Evolutionary conservation across 148 eudicot species (phyloP).

Genomic region (Cornus controversa): DNA sequence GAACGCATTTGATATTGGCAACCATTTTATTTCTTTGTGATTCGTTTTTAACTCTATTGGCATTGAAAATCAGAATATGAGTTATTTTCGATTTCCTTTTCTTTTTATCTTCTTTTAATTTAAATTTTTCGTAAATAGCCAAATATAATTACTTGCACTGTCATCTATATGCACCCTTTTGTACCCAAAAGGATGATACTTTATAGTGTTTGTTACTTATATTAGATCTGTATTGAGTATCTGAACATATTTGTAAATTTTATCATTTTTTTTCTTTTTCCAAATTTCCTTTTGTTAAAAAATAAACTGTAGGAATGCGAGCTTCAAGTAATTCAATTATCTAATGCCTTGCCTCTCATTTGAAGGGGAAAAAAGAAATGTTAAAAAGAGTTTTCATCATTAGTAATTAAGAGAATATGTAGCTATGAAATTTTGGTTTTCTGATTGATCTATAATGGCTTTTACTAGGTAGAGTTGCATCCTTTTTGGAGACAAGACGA

Average conservation of each 20-base stretch:
- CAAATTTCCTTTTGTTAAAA: neutral
- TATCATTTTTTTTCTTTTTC: neutral
- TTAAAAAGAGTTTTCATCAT: neutral
- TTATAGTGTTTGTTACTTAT: neutral
- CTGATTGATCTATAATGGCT: neutral
- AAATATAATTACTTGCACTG: too few species aligned
- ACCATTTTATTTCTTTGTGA: too few species aligned
- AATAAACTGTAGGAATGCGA: neutral
- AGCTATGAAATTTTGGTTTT: neutral
- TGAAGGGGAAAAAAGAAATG: neutral
- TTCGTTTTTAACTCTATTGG: too few species aligned
- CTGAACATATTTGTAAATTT: neutral
- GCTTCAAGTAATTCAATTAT: neutral
- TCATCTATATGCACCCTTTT: too few species aligned
- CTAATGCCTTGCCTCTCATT: neutral
- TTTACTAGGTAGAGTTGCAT: constrained; percentile 33
- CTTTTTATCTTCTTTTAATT: neutral
- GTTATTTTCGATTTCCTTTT: neutral
- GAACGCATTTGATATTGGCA: too few species aligned
- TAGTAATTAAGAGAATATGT: neutral
- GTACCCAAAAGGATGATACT: too few species aligned
- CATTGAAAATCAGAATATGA: too few species aligned
- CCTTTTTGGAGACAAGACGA: constrained; percentile 40
- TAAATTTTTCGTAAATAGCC: too few species aligned
- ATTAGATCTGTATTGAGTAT: neutral